Base-by-base conservation (phyloP, 768 basidiomycete species). In the Inosperma sp. region DNA sequence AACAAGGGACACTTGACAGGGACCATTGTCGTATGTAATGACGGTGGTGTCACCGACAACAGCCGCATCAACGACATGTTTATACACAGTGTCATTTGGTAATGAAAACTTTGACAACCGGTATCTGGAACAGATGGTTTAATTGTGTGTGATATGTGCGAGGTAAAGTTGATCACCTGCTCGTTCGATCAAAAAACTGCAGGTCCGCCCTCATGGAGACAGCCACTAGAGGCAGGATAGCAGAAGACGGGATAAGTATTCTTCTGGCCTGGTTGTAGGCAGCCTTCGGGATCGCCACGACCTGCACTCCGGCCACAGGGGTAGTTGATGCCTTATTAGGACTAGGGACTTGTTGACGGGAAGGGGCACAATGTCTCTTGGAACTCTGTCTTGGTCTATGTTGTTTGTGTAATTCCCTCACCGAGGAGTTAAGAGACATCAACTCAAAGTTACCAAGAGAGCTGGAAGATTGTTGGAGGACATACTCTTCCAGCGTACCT, bases 31-130 rank as follows among this genome's bases (percentile, higher is more conserved):
- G 61, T 72, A 77, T 12, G 71, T 76, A 53, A 81, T 59, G 44
- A 77, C 65, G 26, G 68, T 67, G 16, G 65, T 71, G 41, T 74
- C 65, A 12, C 65, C 68, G 25, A 76, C 59, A 49, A 73, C 65
- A 48, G 72, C 70, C 17, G 72, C 77, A 55, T 82, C 77, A 37
- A 68, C 68, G 47, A 79, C 76, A 55, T 73, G 73, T 27, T 68
- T 65, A 56, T 67, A 64, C 23, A 55, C 56, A 30, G 62, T 63
- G 3, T 65, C 55, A 56, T 68, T 69, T 44, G 72, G 72, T 51
- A 74, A 59, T 3, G 74, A 78, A 48, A 61, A 63, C 13, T 60
- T 57, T 19, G 65, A 65, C 42, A 72, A 65, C 47, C 74, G 64
- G 39, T 62, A 63, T 44, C 72, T 72, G 55, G 44, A 46, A 56